Evolutionary conservation across 768 basidiomycete species (phyloP), one percentile per base, ranked within the genome.

Genomic region (Rhodotorula taiwanensis): DNA sequence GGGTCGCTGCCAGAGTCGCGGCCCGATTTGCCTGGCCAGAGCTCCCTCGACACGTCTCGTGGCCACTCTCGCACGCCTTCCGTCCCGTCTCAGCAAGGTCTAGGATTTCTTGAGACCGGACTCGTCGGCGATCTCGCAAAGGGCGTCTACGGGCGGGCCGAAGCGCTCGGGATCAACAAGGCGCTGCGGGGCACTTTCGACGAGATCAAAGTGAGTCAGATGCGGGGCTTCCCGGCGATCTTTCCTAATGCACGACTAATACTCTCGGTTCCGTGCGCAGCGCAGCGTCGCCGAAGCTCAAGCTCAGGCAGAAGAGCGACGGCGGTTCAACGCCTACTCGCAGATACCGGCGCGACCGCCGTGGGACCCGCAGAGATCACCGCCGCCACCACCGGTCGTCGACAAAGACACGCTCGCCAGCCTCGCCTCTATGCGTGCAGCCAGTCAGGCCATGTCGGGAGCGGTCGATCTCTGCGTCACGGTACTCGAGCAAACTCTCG

Each of bases 81-180:
- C 36, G 16, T 16, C 10, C 36, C 36, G 36, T 16, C 16, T 39
- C 42, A 8, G 9, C 36, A 39, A n/a, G 62, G 54, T 2, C 43
- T 59, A 5, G 56, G 51, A 9, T 31, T 63, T 13, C 34, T 67
- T 15, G 52, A 58, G 7, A 48, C 54, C 1, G 62, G 57, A 10
- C n/a, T 64, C 28, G 53, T 70, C 1, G 61, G 64, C 6, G 66
- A 68, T 36, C 25, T 73, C 5, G 72, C 71, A 4, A 71, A 70
- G 49, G 70, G 69, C 1, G 58, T 73, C 2, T 69, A 69, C 45
- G 72, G 58, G 11, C 21, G 67, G 9, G 58, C 66, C 1, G 72
- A 73, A 50, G 70, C 72, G 10, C 28, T 73, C 20, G 72, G 72
- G 5, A 73, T 73, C 69, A 70, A 70, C 55, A 67, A 65, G 58